Percentiles rank a stretch among this genome's conserved stretches.
Evolutionary conservation across 257 asterid species (phyloP).

Genomic region (Marsdenia floribunda): DNA sequence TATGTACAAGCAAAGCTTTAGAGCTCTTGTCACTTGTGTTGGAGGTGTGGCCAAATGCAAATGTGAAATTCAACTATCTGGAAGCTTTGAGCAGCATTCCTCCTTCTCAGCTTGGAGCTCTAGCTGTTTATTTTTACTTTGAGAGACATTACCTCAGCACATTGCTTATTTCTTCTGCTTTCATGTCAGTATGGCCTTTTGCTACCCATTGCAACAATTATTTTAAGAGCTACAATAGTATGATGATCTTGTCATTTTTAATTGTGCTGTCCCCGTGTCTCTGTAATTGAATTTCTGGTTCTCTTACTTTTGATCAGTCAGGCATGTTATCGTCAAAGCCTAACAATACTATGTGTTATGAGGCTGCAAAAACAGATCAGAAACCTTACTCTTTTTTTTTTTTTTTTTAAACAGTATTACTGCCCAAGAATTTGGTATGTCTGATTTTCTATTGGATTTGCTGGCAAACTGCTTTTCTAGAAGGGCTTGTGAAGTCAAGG

Average conservation of each 20-base stretch:
- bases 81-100: no score
- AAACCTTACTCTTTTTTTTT: slow-evolving; percentile 7
- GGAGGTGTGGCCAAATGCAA: no score
- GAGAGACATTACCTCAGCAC: neutral
- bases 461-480: slow-evolving; percentile 67
- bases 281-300: slow-evolving; percentile 1
- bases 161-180: neutral
- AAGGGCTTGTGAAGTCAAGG: slow-evolving; percentile 72
- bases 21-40: no score
- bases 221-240: neutral
- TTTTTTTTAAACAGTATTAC: slow-evolving; percentile 58
- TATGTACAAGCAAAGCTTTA: no score
- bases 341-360: neutral
- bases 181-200: neutral
- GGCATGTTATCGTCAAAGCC: neutral
- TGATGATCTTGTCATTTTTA: neutral
- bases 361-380: neutral
- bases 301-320: neutral
- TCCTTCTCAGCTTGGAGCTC: no score
- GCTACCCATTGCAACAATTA: neutral
- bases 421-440: slow-evolving; percentile 48
- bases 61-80: no score
- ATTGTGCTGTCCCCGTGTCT: neutral
- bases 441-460: slow-evolving; percentile 55
- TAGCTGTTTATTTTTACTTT: slow-evolving; percentile 1